phyloP scores from a whole-genome alignment of 2,329 filamentous ascomycete genomes.

The Hypocrella siamensis region DNA sequence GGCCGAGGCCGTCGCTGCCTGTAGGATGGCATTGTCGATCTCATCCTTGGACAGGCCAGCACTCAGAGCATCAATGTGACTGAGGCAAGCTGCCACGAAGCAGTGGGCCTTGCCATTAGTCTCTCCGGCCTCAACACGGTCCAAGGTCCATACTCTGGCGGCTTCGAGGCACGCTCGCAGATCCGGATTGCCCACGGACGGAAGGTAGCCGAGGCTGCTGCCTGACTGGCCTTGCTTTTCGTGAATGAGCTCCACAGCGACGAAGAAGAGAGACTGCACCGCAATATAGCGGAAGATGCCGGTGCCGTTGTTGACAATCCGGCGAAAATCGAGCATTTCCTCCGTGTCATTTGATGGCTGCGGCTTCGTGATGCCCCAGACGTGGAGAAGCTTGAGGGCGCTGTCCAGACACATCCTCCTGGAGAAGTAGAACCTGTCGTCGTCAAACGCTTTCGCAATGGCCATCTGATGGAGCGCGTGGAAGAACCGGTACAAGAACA shows the following conservation, averaged over 20 bases:
- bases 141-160: conserved; percentile 14
- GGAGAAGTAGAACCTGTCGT: conserved; percentile 36
- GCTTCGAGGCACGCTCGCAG: conserved; percentile 14
- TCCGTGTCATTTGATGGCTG: conserved; percentile 5
- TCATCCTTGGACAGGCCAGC: conserved; percentile 12
- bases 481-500: conserved; percentile 29
- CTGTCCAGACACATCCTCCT: conserved; percentile 32
- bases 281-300: conserved; percentile 27
- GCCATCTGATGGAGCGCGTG: conserved; percentile 38
- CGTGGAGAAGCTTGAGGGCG: conserved; percentile 18
- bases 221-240: conserved; percentile 24
- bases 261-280: conserved; percentile 22
- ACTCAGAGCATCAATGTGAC: conserved; percentile 19
- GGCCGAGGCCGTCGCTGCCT: conserved; percentile 11
- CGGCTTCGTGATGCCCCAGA: conserved; percentile 13
- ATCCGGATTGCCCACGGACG: conserved; percentile 16
- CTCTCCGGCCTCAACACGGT: conserved; percentile 23
- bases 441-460: conserved; percentile 24
- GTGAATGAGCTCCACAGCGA: conserved; percentile 29
- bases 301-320: conserved; percentile 22
- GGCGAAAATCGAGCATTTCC: conserved; percentile 9
- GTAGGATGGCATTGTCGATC: conserved; percentile 15
- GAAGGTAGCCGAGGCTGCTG: conserved; percentile 13
- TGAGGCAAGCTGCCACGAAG: conserved; percentile 15
- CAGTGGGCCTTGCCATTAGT: conserved; percentile 26